Conservation (phyloP, 176 grass and related monocot genomes). For the Aechmea fasciata region DNA sequence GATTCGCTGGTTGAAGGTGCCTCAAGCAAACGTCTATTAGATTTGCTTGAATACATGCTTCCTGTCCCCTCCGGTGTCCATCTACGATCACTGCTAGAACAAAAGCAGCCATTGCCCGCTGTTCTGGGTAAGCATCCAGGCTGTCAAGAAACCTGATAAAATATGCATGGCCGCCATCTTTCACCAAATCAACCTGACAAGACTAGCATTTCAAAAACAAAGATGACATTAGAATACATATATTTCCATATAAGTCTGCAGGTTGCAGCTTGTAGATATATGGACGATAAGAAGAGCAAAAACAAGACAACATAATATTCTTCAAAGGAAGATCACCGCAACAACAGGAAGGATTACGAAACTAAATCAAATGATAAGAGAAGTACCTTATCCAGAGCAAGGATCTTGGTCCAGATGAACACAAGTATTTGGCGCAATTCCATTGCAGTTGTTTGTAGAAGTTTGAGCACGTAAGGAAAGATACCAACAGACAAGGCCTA, state of each 20-base stretch:
- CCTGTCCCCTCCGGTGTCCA: constrained; percentile 73
- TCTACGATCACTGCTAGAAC: constrained; percentile 93
- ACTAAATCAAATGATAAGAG: constrained; percentile 6
- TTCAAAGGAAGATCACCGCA: background rate
- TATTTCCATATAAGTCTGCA: background rate
- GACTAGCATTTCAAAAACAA: constrained; percentile 43
- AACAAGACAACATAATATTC: background rate
- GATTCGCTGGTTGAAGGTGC: constrained; percentile 57
- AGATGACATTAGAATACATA: constrained; percentile 4
- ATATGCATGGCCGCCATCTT: constrained; percentile 89
- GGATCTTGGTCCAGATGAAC: constrained; percentile 99
- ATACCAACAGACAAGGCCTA: constrained; percentile 95
- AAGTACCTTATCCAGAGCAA: constrained; percentile 87
- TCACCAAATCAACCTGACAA: constrained; percentile 94
- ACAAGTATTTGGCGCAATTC: constrained; percentile 97
- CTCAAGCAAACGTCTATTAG: constrained; percentile 85
- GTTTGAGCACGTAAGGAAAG: constrained; percentile 93
- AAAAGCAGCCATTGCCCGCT: constrained; percentile 94
- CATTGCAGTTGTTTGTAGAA: constrained; percentile 86
- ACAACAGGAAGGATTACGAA: background rate
- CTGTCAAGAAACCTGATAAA: constrained; percentile 95
- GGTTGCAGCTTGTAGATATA: background rate
- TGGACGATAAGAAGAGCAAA: background rate
- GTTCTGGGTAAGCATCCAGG: constrained; percentile 84
- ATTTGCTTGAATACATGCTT: constrained; percentile 60